Evolutionary conservation across 352 stramenopile species (phyloP), one percentile per base, ranked within the genome.

Genomic region (Phytophthora citricola): DNA sequence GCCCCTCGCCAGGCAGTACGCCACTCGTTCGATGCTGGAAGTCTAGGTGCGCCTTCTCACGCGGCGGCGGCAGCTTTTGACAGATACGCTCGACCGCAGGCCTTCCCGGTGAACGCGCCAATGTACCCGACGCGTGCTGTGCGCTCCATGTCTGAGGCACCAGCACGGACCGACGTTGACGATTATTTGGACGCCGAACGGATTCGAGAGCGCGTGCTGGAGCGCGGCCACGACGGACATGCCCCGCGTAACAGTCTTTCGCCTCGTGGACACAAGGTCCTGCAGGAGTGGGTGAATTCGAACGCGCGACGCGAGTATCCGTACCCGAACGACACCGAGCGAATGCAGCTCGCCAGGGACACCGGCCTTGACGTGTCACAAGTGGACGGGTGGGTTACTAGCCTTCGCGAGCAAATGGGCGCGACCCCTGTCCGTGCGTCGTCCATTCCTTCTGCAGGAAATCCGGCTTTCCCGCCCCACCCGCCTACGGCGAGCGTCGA

Each of bases 351-450:
- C 9, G 87, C 82, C 32, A 73, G 78, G 31, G 84, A 93, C 26
- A 93, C 85, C 0, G 84, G 87, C 1, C 60, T 95, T 8, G 85
- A 94, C 48, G 76, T 93, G 14, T 80, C 83, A 50, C 87, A 95
- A 72, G 84, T 94, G 27, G 87, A 95, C 58, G 76, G 83, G n/a
- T 95, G 85, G 87, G 87, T 95, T 52, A 87, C 87, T 58, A 93
- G 75, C 71, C 85, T 91, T 58, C 79, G 85, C 36, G 85, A 91
- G 27, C 87, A 87, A 58, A 79, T 82, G 38, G 73, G 73, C 7
- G 71, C 54, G 0, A 40, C 50, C 2, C 52, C 52, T 38, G 55
- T 73, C 9, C 63, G 53, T 46, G 22, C 49, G 17, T 54, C 70
- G 26, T 92, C 83, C 31, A 89, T 92, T 63, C 82, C 81, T 8